These are phyloP conservation scores for Rhodofomes roseus DNA, from an alignment of 1,284 basidiomycete genomes.

Conservation along the genomic window DNA sequence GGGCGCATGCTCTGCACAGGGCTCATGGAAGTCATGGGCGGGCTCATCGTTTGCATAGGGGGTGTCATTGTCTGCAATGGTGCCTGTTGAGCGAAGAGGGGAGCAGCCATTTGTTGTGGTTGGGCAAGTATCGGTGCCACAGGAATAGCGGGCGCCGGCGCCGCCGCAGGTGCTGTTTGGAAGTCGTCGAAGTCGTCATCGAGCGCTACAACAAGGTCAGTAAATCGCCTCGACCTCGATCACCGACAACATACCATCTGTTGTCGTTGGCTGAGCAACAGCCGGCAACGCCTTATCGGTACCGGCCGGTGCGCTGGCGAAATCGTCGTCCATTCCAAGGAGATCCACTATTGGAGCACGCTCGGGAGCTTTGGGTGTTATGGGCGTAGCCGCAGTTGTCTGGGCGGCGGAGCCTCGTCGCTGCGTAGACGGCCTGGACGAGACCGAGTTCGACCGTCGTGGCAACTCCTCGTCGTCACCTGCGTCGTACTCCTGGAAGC, in stretches of 20 bases:
- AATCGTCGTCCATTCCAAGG: constrained; percentile 69
- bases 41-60: constrained; percentile 12
- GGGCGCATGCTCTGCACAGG: background rate
- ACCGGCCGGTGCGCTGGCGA: constrained; percentile 21
- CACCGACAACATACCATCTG: constrained; percentile 37
- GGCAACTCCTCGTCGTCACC: constrained; percentile 82
- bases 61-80: constrained; percentile 14
- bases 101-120: constrained; percentile 11
- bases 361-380: constrained; percentile 38
- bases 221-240: background rate
- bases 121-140: constrained; percentile 12
- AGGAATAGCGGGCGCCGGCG: constrained; percentile 28
- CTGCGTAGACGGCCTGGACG: constrained; percentile 16
- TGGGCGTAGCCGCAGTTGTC: constrained; percentile 39
- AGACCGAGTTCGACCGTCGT: constrained; percentile 37
- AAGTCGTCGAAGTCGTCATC: constrained; percentile 94
- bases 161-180: constrained; percentile 63
- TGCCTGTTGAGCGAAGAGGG: constrained; percentile 13
- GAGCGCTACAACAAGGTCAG: background rate
- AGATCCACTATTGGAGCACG: constrained; percentile 29
- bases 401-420: constrained; percentile 29
- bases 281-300: constrained; percentile 60
- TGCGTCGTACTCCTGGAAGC: constrained; percentile 94
- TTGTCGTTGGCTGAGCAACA: constrained; percentile 25
- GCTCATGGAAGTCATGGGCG: background rate